Base-by-base conservation (phyloP, 306 rosid genomes). In the Citrullus mucosospermus region DNA sequence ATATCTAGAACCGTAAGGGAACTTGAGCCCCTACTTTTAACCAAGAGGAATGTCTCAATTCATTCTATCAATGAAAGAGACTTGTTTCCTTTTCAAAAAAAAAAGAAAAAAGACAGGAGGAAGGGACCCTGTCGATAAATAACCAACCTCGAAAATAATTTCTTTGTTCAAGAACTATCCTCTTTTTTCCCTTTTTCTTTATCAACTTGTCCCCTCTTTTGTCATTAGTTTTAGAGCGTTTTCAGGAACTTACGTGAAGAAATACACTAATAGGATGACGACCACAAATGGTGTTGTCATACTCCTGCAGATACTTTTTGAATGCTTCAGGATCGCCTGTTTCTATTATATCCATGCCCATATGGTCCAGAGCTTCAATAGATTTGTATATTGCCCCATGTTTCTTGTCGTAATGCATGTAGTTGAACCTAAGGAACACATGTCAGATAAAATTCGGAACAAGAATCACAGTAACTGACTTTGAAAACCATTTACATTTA, bases 271-370 rank as follows among this genome's bases (percentile, higher is more conserved):
- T 96, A 28, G 99, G 97, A 82, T 96, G 98, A 66, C 97, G 96
- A 76, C 99, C 99, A 76, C 99, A 96, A 69, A 96, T 96, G 80
- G 98, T 96, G 85, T 96, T 93, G 44, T 91, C 94, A 81, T 86
- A 96, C 72, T 96, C 89, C 32, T 6, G 36, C 66, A 90, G 86
- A 88, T 96, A 96, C 43, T 84, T 76, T 80, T 91, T 96, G 91
- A 96, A 96, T 63, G 89, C 91, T 83, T 89, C 97, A 55, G 99
- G 92, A 82, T 93, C 92, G 77, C 99, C 98, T 9, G 93, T 84
- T 90, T 96, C 99, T 68, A 96, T 96, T 80, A 90, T 89, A 73
- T 89, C 98, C 97, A 96, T 96, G 78, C 99, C 98, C 98, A 93
- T 96, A 86, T 56, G 86, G 82, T 96, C 99, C 85, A 96, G 79